Evolutionary conservation across 352 stramenopile genomes (phyloP).

Genomic region (Globisporangium polare): DNA sequence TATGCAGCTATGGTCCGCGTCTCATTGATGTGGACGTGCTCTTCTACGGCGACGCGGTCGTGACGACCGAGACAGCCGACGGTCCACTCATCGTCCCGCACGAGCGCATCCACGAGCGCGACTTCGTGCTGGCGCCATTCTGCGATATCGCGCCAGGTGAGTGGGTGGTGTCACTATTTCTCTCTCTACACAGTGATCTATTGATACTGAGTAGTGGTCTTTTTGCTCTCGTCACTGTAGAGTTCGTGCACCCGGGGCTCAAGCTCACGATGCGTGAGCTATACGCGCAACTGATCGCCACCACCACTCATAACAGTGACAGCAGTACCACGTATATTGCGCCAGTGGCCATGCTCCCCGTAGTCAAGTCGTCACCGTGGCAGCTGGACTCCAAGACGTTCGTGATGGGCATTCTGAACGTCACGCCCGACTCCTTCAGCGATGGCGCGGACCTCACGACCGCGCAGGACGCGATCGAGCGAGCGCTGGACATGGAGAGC

Average conservation of each 20-base stretch:
- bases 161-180: neutral
- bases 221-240: slow-evolving; percentile 18
- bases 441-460: slow-evolving; percentile 42
- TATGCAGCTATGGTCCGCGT: slow-evolving; percentile 84
- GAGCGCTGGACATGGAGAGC: slow-evolving; percentile 85
- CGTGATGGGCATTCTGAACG: slow-evolving; percentile 99
- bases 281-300: slow-evolving; percentile 33
- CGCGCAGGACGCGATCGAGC: slow-evolving; percentile 61
- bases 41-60: slow-evolving; percentile 81
- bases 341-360: slow-evolving; percentile 51
- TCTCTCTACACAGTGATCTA: neutral
- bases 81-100: slow-evolving; percentile 93
- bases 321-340: slow-evolving; percentile 24
- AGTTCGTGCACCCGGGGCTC: slow-evolving; percentile 73
- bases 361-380: slow-evolving; percentile 39
- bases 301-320: slow-evolving; percentile 3
- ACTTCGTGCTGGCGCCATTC: slow-evolving; percentile 97
- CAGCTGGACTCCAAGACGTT: slow-evolving; percentile 62
- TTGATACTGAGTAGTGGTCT: neutral
- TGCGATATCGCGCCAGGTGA: slow-evolving; percentile 84
- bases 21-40: slow-evolving; percentile 96
- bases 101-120: slow-evolving; percentile 90
- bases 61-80: slow-evolving; percentile 61
- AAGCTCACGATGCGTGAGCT: slow-evolving; percentile 74
- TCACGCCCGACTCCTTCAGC: slow-evolving; percentile 99